These are phyloP conservation scores for Cenococcum geophilum DNA, from an alignment of 495 filamentous ascomycete genomes.

Conservation along the genomic window DNA sequence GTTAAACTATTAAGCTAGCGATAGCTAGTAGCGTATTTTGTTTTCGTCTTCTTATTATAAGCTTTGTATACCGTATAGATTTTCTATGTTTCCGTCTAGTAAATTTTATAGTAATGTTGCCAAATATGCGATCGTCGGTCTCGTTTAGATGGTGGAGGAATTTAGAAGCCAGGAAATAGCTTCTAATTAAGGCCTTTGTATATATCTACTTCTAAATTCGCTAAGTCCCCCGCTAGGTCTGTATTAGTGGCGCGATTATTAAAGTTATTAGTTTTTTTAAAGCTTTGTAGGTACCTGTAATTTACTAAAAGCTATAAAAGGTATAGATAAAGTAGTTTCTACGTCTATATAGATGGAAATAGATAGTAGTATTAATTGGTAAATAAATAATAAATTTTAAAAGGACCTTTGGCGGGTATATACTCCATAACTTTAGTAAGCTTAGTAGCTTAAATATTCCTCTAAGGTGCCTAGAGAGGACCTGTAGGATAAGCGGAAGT, in stretches of 20 bases:
- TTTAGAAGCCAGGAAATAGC: no score
- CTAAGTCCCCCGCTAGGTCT: neutral
- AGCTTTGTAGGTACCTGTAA: neutral
- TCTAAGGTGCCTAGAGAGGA: no score
- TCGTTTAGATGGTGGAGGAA: no score
- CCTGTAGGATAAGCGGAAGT: no score
- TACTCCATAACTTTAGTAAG: no score
- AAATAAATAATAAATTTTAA: neutral
- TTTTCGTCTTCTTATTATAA: neutral
- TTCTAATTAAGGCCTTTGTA: neutral
- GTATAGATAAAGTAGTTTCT: neutral
- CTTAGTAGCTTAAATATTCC: no score
- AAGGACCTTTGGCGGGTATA: neutral
- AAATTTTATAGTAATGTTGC: neutral
- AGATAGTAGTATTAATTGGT: neutral
- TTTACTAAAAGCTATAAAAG: neutral
- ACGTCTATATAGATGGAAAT: no score
- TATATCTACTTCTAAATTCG: neutral
- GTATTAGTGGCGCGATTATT: neutral
- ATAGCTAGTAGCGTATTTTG: neutral
- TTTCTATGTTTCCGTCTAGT: neutral
- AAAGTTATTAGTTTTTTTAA: neutral
- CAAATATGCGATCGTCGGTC: no score
- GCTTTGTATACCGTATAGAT: no score
- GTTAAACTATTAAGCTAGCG: neutral